A percentile compares a stretch with the other conserved stretches of the same genome.
Evolutionary conservation across 2,329 filamentous ascomycete genomes (phyloP).

Genomic region (Aspergillus sp.): DNA sequence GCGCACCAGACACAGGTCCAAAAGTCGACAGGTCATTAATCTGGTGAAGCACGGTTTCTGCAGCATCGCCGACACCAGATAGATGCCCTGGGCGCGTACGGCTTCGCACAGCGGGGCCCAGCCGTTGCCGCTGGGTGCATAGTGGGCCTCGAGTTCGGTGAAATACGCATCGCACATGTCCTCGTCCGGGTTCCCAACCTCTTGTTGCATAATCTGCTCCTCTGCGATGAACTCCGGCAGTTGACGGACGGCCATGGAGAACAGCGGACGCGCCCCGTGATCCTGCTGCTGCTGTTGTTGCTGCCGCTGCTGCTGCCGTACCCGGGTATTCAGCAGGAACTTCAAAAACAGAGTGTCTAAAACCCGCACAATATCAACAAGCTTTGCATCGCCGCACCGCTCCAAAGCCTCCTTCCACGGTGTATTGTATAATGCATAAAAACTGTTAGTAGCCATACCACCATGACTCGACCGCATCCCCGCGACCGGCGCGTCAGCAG

Average conservation of each 20-base stretch:
- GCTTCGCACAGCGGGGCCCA: constrained; percentile 36
- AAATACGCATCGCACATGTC: constrained; percentile 37
- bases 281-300: not conserved
- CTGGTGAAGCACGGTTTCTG: constrained; percentile 28
- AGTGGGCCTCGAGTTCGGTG: constrained; percentile 34
- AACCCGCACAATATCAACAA: constrained; percentile 28
- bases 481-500: constrained; percentile 7
- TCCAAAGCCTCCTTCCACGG: constrained; percentile 29
- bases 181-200: constrained; percentile 24
- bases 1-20: constrained; percentile 24
- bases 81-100: constrained; percentile 34
- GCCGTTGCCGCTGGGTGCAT: constrained; percentile 26
- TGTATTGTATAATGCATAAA: constrained; percentile 21
- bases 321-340: constrained; percentile 28
- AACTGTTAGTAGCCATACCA: not conserved
- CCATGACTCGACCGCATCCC: constrained; percentile 17
- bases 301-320: not conserved
- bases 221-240: constrained; percentile 32
- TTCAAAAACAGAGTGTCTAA: constrained; percentile 29
- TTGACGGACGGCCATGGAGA: constrained; percentile 29
- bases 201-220: constrained; percentile 28
- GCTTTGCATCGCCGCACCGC: constrained; percentile 23
- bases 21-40: constrained; percentile 22
- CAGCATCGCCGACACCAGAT: constrained; percentile 30
- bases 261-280: constrained; percentile 27